Percentiles rank a stretch among this genome's conserved stretches.
Evolutionary conservation across 495 filamentous ascomycete species (phyloP).

Genomic region (Polyplosphaeria fusca): DNA sequence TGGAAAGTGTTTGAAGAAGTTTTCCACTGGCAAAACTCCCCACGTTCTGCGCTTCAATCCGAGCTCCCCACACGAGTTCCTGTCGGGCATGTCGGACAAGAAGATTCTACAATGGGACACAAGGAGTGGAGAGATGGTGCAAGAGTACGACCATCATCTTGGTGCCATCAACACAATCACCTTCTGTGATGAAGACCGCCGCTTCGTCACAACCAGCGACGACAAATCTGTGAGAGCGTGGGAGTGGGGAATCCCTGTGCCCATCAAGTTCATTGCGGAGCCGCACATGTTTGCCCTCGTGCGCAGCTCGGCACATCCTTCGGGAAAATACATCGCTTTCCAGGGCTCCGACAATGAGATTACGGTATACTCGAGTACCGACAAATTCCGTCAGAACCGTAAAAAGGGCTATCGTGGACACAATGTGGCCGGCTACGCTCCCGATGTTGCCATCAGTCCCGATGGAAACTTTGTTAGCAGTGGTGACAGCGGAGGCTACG

Average conservation of each 20-base stretch:
- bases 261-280: conserved; percentile 88
- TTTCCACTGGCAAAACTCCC: conserved; percentile 88
- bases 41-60: conserved; percentile 96
- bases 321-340: conserved; percentile 87
- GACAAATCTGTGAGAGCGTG: conserved; percentile 93
- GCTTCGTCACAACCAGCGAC: conserved; percentile 97
- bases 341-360: conserved; percentile 94
- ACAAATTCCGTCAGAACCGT: conserved; percentile 94
- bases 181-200: conserved; percentile 85
- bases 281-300: conserved; percentile 95
- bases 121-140: conserved; percentile 75
- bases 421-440: conserved; percentile 89
- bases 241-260: conserved; percentile 95
- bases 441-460: conserved; percentile 82
- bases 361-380: conserved; percentile 85
- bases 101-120: conserved; percentile 98
- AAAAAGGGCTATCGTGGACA: conserved; percentile 96
- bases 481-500: conserved; percentile 81
- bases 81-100: conserved; percentile 96
- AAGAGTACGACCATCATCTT: conserved; percentile 98
- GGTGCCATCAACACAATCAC: conserved; percentile 97
- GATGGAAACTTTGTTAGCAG: conserved; percentile 84
- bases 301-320: conserved; percentile 75
- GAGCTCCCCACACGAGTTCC: conserved; percentile 75
- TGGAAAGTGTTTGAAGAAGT: conserved; percentile 77